A percentile compares a stretch with the other conserved stretches of the same genome.
Evolutionary conservation across 139 green algal genomes (phyloP).

Genomic region (Chlamydomonas applanata): DNA sequence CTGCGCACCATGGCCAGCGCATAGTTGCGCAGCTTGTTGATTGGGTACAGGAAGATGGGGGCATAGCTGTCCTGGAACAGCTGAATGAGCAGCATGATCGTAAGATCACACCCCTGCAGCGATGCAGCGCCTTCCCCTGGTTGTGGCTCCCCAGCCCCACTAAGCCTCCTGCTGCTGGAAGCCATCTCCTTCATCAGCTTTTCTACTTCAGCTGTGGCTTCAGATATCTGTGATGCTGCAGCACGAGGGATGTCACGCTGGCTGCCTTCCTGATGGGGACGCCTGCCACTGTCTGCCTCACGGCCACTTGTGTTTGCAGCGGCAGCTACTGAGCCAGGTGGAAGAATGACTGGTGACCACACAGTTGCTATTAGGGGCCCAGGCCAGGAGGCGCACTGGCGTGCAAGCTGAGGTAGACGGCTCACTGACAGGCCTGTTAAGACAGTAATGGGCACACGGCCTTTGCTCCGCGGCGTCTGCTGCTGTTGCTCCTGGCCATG

Average conservation of each 20-base stretch:
- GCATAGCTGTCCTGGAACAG: not conserved
- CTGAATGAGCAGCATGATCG: constrained; percentile 3
- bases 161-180: no score
- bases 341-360: not conserved
- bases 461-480: no score
- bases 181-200: not conserved
- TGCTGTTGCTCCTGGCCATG: no score
- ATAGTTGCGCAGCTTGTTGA: constrained; percentile 7
- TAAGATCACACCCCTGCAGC: not conserved
- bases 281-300: not conserved
- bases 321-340: not conserved
- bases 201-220: not conserved
- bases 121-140: not conserved
- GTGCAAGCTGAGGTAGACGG: not conserved
- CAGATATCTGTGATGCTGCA: not conserved
- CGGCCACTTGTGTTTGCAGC: not conserved
- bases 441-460: not conserved
- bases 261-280: not conserved
- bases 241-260: not conserved
- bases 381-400: not conserved
- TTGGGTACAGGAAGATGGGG: constrained; percentile 3
- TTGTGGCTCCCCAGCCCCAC: not conserved
- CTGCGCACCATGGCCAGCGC: not conserved
- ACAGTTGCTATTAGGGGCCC: not conserved
- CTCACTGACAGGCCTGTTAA: not conserved